A percentile compares a stretch with the other conserved stretches of the same genome.
These are phyloP conservation scores for Alopecurus myosuroides DNA, from an alignment of 176 grass and related monocot genomes.

Conservation along the genomic window DNA sequence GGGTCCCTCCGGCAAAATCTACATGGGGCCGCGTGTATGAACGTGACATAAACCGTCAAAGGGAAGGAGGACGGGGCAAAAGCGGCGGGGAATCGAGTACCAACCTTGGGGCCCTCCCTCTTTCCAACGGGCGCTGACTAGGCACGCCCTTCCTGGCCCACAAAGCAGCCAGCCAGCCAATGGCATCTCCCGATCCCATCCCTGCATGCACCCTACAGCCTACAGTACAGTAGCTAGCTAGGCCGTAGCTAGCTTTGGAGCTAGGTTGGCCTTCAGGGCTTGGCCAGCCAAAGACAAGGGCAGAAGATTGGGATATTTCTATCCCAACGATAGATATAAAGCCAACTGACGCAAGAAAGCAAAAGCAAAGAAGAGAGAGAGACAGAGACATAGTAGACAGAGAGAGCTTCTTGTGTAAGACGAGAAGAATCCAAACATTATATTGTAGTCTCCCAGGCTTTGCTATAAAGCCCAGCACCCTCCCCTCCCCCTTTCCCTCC, in stretches of 20 bases:
- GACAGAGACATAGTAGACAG: background rate
- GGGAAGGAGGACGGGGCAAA: slow-evolving; percentile 22
- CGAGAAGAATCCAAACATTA: slow-evolving; percentile 41
- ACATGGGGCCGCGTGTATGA: slow-evolving; percentile 79
- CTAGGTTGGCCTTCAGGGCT: background rate
- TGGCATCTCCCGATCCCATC: slow-evolving; percentile 29
- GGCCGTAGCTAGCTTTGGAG: background rate
- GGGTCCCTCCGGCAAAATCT: slow-evolving; percentile 51
- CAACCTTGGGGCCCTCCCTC: slow-evolving; percentile 59
- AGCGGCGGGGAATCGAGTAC: slow-evolving; percentile 42
- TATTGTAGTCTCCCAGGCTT: slow-evolving; percentile 24
- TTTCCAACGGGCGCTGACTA: slow-evolving; percentile 56
- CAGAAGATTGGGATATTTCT: slow-evolving; percentile 70
- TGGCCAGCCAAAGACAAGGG: slow-evolving; percentile 64
- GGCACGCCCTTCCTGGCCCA: slow-evolving; percentile 36
- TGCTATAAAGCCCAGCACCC: slow-evolving; percentile 57
- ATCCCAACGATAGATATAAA: slow-evolving; percentile 50
- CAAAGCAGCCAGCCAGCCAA: slow-evolving; percentile 41
- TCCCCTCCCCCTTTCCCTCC: slow-evolving; percentile 52
- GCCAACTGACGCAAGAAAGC: slow-evolving; percentile 46
- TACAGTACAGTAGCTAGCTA: background rate
- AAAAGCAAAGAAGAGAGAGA: slow-evolving; percentile 34
- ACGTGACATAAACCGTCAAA: slow-evolving; percentile 89
- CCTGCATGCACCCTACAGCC: slow-evolving; percentile 6
- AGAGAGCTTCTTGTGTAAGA: slow-evolving; percentile 54